These are phyloP conservation scores for Mucor irregularis DNA, from an alignment of 371 early-diverging fungal species.

Conservation along the genomic window DNA sequence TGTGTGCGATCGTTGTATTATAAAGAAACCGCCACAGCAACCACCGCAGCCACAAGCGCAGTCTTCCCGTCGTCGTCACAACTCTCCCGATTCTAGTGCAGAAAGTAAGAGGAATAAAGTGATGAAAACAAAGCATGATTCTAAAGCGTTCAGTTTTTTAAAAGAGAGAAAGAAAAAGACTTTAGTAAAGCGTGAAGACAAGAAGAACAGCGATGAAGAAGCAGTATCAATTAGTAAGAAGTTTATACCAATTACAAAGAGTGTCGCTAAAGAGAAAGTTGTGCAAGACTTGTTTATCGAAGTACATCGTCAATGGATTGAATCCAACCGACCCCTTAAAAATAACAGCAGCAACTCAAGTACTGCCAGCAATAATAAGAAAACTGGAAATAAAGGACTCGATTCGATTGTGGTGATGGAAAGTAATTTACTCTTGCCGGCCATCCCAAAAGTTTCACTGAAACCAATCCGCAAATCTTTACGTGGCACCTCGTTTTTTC, in stretches of 20 bases:
- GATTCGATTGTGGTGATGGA: constrained; percentile 25
- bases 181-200: background rate
- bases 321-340: constrained; percentile 14
- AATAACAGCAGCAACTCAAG: constrained; percentile 5
- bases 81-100: constrained; percentile 19
- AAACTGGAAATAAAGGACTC: constrained; percentile 13
- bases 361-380: constrained; percentile 3
- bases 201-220: constrained; percentile 5
- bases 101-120: too few species aligned
- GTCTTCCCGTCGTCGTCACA: constrained; percentile 41
- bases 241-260: constrained; percentile 5
- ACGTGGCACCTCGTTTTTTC: constrained; percentile 19
- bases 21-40: constrained; percentile 36
- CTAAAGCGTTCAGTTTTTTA: too few species aligned
- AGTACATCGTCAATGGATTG: constrained; percentile 24
- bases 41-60: too few species aligned
- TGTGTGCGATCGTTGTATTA: constrained; percentile 79
- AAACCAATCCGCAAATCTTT: constrained; percentile 16
- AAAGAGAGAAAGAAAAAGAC: too few species aligned
- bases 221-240: background rate
- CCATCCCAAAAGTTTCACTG: constrained; percentile 25
- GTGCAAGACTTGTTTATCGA: constrained; percentile 12
- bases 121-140: too few species aligned
- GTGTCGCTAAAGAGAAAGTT: constrained; percentile 9
- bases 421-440: constrained; percentile 12